Evolutionary conservation across 768 basidiomycete genomes (phyloP), one percentile per base, ranked within the genome.

Genomic region (Phanerodontia chrysosporium): DNA sequence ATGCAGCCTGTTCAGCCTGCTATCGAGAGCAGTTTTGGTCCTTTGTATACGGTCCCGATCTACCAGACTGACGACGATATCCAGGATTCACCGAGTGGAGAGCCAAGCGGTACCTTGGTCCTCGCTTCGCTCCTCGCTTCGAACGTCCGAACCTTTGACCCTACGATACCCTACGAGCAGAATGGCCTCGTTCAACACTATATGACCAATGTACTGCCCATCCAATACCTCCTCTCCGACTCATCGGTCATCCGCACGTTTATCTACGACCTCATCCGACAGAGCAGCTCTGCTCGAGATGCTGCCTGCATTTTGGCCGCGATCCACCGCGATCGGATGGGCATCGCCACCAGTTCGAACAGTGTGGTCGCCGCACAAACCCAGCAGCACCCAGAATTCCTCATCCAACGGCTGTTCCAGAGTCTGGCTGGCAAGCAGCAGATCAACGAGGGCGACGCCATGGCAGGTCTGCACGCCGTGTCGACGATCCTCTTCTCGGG

Each of bases 401-500:
- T 61, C n/a, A 57, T 51, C 39, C 24, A 45, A 21, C 55, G 59
- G 30, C 51, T 61, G 22, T 55, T 61, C 46, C 45, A 58, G 44
- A 57, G 49, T 27, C 24, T 61, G 42, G 39, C 65, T 44, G 44
- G 58, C 45, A 62, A 62, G 54, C 53, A 62, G 28, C 51, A 60
- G 25, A 72, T 72, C 66, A 79, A 74, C 16, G 80, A 84, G 53
- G 88, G 87, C 35, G 88, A 90, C 63, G 91, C 90, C 22, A 86
- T 92, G 74, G 87, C 89, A 0, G 87, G 87, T 3, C 74, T 93
- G 21, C 87, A 88, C 60, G 76, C 89, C 65, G 82, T 93, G 28
- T 91, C 90, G 18, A 80, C 83, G 45, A 84, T 85, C 74, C 83
- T 92, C 55, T 92, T 93, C 73, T 81, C 83, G 13, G 91, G 91